Base-by-base conservation (phyloP, 768 basidiomycete species). In the Phaeotremella skinneri region DNA sequence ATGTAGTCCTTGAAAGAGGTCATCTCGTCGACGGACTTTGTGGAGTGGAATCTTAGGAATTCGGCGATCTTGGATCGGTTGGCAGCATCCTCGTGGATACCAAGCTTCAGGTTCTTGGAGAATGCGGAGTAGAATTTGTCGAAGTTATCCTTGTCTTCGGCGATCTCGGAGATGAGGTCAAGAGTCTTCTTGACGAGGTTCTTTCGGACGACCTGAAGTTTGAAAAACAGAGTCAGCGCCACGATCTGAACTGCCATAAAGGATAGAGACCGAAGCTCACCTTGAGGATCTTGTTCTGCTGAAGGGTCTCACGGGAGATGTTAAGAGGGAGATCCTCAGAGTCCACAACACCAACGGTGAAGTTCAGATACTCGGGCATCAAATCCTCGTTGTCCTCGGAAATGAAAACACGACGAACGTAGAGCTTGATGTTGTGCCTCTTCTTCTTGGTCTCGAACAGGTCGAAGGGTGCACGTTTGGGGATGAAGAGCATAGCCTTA, bases 361-460 rank as follows among this genome's bases (percentile, higher is more conserved):
- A 98, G 84, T 97, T 97, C 80, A 97, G 90, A 84, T 98, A 98
- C 79, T 98, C 94, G 69, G 94, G 94, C 56, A 73, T 73, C 48
- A 73, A 76, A 94, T 98, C 83, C 75, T 99, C 96, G 82, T 98
- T 94, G 79, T 94, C 98, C 81, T 99, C 96, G 91, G 96, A 97
- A 85, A 99, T 98, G 84, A 99, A 98, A 75, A 98, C 94, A 57
- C 96, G 91, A 83, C 96, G 91, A 70, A 99, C 96, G 78, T 98
- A 99, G 78, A 99, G 92, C 82, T 99, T 99, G 85, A 99, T 98
- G 88, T 98, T 98, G 85, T 97, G 97, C 74, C 94, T 90, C 86
- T 98, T 98, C 89, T 98, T 98, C 88, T 99, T 98, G 61, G 89
- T 90, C 83, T 99, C 96, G 81, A 99, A 99, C 78, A 99, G 88